Conservation (phyloP, 768 basidiomycete genomes). For the Hypholoma fasciculare region DNA sequence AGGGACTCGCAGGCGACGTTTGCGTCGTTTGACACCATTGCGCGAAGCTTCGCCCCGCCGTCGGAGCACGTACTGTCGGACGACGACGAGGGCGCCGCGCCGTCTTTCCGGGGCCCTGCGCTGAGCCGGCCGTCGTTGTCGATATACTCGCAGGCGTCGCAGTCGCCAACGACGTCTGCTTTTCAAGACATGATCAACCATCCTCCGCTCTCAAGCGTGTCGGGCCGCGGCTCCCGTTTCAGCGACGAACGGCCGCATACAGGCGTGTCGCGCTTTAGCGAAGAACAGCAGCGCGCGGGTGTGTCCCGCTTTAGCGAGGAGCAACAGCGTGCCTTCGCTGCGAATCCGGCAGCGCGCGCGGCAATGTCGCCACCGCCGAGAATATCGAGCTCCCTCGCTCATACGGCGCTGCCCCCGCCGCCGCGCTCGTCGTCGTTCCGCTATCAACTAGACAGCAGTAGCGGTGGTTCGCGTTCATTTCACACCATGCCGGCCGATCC, state of each 20-base stretch:
- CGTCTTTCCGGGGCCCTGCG: constrained; percentile 51
- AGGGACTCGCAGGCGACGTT: constrained; percentile 31
- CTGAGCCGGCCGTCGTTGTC: constrained; percentile 60
- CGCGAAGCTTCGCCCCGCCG: constrained; percentile 20
- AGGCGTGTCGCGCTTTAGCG: too few relatives aligned
- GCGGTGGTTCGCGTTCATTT: neutral
- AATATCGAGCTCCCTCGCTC: constrained; percentile 60
- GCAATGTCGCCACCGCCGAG: constrained; percentile 61
- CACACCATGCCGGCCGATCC: neutral
- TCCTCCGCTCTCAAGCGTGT: constrained; percentile 21
- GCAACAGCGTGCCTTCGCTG: constrained; percentile 19
- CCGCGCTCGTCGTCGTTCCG: constrained; percentile 39
- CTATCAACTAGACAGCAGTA: constrained; percentile 11
- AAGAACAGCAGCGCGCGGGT: neutral
- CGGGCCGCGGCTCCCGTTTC: constrained; percentile 23
- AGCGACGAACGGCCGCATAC: constrained; percentile 6
- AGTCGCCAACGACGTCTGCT: constrained; percentile 71
- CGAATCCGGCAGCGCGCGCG: constrained; percentile 33
- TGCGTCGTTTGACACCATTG: constrained; percentile 29
- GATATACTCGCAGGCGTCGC: constrained; percentile 66
- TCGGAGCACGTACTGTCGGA: constrained; percentile 36
- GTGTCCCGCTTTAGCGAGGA: constrained; percentile 10
- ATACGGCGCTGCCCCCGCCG: constrained; percentile 59
- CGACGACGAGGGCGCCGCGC: constrained; percentile 34
- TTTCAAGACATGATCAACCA: constrained; percentile 62